Conservation (phyloP, 148 eudicot genomes). For the Tetragonia tetragonoides region DNA sequence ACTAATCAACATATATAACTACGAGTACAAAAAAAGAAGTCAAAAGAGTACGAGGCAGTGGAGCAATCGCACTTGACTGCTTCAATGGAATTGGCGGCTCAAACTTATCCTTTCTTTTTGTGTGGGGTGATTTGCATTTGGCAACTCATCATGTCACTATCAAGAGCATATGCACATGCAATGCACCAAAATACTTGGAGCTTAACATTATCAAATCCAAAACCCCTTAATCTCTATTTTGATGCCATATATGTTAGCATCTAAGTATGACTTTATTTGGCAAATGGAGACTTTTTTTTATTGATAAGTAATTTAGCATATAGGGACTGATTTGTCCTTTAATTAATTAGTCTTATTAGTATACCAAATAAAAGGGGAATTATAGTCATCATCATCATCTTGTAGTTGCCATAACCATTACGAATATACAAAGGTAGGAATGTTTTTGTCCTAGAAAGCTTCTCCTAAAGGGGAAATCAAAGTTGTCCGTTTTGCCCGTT, state of each 20-base stretch:
- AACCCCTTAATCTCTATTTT: not conserved
- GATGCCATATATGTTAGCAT: not conserved
- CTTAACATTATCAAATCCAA: not conserved
- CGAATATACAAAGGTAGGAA: no score
- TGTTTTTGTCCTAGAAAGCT: not conserved
- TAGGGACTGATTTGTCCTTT: no score
- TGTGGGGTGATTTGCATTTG: slow-evolving; percentile 1
- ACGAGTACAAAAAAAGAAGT: not conserved
- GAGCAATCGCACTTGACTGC: slow-evolving; percentile 24
- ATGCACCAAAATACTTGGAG: slow-evolving; percentile 18
- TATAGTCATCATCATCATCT: no score
- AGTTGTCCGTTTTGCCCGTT: slow-evolving; percentile 1
- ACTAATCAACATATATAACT: not conserved
- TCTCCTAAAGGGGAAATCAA: not conserved
- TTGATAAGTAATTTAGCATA: not conserved
- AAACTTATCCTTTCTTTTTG: slow-evolving; percentile 18
- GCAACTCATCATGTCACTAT: slow-evolving; percentile 1
- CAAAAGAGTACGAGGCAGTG: not conserved
- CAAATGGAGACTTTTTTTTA: not conserved
- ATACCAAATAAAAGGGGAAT: no score
- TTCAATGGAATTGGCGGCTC: slow-evolving; percentile 22
- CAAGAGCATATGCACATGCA: slow-evolving; percentile 12
- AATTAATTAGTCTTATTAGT: no score
- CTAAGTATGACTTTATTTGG: not conserved
- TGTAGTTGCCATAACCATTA: no score